Conservation (phyloP, 2,329 filamentous ascomycete species). For the Fusarium newnesense region DNA sequence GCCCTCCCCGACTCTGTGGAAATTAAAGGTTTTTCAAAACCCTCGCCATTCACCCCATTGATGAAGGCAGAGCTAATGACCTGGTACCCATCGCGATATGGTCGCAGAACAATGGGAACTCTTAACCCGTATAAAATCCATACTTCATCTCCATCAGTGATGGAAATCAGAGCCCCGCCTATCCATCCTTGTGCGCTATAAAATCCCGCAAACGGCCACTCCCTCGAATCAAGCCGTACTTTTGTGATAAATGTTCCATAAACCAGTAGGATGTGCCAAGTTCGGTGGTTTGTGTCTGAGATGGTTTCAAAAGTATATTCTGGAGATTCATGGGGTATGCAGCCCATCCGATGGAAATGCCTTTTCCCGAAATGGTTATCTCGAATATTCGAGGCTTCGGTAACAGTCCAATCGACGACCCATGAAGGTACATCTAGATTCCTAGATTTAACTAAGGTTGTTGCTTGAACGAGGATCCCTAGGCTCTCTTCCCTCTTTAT, state of each 20-base stretch:
- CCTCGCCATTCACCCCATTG: background rate
- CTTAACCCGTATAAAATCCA: accelerated
- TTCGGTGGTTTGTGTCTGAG: accelerated
- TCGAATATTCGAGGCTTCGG: accelerated
- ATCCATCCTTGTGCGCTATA: accelerated
- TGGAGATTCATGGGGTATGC: background rate
- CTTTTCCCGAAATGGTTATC: background rate
- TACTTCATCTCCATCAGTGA: accelerated
- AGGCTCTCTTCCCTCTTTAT: background rate
- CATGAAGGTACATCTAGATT: background rate
- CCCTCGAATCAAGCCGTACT: accelerated
- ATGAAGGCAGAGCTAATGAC: background rate
- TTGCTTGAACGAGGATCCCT: accelerated
- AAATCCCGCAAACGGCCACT: accelerated
- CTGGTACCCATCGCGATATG: background rate
- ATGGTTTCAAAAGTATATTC: accelerated
- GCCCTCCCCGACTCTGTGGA: background rate
- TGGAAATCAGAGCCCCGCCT: accelerated
- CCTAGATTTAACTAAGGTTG: accelerated
- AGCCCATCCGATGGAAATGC: accelerated
- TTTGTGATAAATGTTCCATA: background rate
- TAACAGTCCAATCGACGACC: background rate
- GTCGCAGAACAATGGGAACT: accelerated
- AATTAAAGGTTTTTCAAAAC: background rate
- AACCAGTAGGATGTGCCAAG: accelerated